A percentile compares a stretch with the other conserved stretches of the same genome.
These are phyloP conservation scores for Conringia planisiliqua DNA, from an alignment of 345 rosid species.

Conservation along the genomic window DNA sequence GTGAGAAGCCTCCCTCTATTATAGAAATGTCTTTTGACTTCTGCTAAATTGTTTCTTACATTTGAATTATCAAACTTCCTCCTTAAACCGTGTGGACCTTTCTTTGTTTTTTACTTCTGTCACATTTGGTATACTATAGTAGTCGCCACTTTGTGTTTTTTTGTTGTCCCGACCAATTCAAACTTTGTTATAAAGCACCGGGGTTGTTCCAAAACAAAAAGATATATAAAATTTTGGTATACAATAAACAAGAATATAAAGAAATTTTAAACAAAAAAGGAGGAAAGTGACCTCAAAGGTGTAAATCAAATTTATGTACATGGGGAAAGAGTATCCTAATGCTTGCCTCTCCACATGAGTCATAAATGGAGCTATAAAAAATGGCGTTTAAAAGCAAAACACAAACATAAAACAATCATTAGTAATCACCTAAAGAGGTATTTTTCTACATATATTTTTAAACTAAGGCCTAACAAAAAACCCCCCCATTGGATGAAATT, in stretches of 20 bases:
- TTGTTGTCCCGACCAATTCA: background rate
- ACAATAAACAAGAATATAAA: background rate
- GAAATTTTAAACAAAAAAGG: background rate
- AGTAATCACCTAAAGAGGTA: slow-evolving; percentile 16
- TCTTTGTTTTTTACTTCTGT: no score
- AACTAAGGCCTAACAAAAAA: slow-evolving; percentile 20
- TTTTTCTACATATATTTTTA: slow-evolving; percentile 25
- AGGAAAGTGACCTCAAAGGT: background rate
- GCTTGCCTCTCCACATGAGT: slow-evolving; percentile 24
- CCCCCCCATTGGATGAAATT: slow-evolving; percentile 1
- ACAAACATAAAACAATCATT: slow-evolving; percentile 7
- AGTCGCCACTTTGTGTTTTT: no score
- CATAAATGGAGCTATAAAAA: slow-evolving; percentile 25
- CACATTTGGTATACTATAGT: no score
- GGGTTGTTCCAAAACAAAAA: background rate
- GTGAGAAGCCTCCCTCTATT: no score
- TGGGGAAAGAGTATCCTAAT: slow-evolving; percentile 13
- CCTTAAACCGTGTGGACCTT: no score
- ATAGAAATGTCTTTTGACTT: no score
- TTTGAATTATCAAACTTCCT: no score
- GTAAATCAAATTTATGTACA: slow-evolving; percentile 19
- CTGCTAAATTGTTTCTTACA: no score
- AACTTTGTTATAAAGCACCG: no score
- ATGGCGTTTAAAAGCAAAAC: slow-evolving; percentile 26
- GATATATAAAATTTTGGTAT: background rate